Base-by-base conservation (phyloP, 2,329 filamentous ascomycete species). In the Scortechinia acanthostroma region DNA sequence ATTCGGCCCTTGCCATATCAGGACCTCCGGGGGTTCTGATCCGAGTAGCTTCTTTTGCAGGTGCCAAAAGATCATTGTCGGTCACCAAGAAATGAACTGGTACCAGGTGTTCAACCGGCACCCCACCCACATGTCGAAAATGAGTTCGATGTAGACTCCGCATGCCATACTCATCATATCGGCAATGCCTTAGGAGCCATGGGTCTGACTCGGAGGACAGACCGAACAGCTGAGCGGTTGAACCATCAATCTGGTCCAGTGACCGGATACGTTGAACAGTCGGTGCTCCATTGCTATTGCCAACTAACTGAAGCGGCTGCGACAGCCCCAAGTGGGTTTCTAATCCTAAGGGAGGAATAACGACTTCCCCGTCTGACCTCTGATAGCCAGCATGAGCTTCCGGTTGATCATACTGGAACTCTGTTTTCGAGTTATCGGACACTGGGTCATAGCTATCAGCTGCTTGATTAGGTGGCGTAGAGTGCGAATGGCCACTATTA, bases 111-210 rank as follows among this genome's bases (percentile, higher is more conserved):
- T 50, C 49, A 2, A 56, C 58, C 1, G 60, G 61, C 16, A 63
- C 58, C 5, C 61, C 61, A 2, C 61, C 62, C 3, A 58, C 61
- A 48, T 63, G 61, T n/a, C 62, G 59, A 45, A 61, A 57, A 45
- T 62, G 59, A 5, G 63, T 51, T 43, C 58, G 59, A 47, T 63
- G 57, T 21, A 63, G 61, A 19, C 53, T 52, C 5, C 58, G 55
- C 46, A 64, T 54, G 1, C 61, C 61, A 19, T 57, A 51, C 42
- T 63, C 59, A 43, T 65, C 60, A 40, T 62, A 64, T 10, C 53
- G 55, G 46, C 60, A 62, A 46, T 65, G 62, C 16, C 60, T 47
- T 17, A 63, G 50, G 3, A 64, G 50, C 58, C 60, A 63, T 1
- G 60, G 60, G 40, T 62, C 60, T 4, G 57, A 60, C 35, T 61